Evolutionary conservation across 345 rosid species (phyloP).

Genomic region (Cardamine occulta): DNA sequence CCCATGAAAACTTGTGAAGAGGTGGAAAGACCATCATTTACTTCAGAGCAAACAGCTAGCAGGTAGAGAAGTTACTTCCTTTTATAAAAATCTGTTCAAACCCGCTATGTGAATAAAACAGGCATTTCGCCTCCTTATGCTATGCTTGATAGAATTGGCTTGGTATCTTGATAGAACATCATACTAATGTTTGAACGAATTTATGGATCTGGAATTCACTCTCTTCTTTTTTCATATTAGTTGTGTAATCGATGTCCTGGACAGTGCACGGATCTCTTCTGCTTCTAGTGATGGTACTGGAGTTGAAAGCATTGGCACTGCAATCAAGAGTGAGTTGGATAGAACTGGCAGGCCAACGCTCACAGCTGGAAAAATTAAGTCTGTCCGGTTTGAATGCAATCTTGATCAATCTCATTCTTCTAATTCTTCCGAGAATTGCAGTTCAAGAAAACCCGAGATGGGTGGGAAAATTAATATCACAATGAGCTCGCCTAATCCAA

Average conservation of each 20-base stretch:
- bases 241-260: constrained; percentile 54
- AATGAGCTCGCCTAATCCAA: constrained; percentile 65
- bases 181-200: constrained; percentile 16
- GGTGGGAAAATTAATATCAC: constrained; percentile 44
- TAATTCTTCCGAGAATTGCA: constrained; percentile 48
- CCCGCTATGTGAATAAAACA: neutral
- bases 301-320: constrained; percentile 40
- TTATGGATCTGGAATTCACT: constrained; percentile 11
- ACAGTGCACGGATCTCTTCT: constrained; percentile 42
- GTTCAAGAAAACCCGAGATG: constrained; percentile 46
- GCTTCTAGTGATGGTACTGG: constrained; percentile 48
- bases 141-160: constrained; percentile 5
- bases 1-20: constrained; percentile 56
- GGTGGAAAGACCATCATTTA: constrained; percentile 45
- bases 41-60: constrained; percentile 63
- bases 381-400: constrained; percentile 74
- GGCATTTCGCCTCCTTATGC: neutral
- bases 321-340: constrained; percentile 41
- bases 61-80: constrained; percentile 55
- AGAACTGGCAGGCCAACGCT: constrained; percentile 41
- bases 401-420: constrained; percentile 53
- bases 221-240: constrained; percentile 40
- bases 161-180: neutral
- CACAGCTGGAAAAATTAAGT: constrained; percentile 59
- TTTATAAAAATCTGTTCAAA: neutral